Evolutionary conservation across 257 asterid species (phyloP).

Genomic region (Capsicum rhomboideum): DNA sequence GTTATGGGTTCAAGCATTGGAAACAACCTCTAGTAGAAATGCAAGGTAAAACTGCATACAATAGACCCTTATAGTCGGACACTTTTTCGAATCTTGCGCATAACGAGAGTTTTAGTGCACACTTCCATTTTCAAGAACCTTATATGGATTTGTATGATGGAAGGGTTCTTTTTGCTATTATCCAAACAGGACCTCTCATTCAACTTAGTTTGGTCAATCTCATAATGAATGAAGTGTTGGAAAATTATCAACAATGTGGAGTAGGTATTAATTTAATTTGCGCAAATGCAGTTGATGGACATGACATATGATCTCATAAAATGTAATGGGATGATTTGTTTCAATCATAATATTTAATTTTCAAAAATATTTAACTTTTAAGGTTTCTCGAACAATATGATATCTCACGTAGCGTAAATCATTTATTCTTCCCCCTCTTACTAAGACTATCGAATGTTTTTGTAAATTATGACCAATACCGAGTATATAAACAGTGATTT

Average conservation of each 20-base stretch:
- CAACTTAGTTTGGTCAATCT: conserved; percentile 10
- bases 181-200: neutral
- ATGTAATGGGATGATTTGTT: neutral
- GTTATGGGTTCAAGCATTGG: no score
- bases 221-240: neutral
- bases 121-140: neutral
- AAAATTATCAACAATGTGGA: neutral
- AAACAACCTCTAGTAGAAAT: no score
- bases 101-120: no score
- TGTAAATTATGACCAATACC: no score
- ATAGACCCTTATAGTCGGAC: no score
- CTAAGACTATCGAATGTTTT: no score
- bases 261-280: neutral
- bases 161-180: neutral
- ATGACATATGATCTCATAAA: neutral
- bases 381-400: no score
- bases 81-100: no score
- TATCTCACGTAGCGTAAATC: no score
- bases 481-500: no score
- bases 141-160: neutral
- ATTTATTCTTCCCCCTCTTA: no score
- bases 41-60: no score
- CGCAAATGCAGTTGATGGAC: neutral
- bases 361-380: neutral
- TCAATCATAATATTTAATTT: neutral